Evolutionary conservation across 2,329 filamentous ascomycete genomes (phyloP).

Genomic region (Colletotrichum magnum): DNA sequence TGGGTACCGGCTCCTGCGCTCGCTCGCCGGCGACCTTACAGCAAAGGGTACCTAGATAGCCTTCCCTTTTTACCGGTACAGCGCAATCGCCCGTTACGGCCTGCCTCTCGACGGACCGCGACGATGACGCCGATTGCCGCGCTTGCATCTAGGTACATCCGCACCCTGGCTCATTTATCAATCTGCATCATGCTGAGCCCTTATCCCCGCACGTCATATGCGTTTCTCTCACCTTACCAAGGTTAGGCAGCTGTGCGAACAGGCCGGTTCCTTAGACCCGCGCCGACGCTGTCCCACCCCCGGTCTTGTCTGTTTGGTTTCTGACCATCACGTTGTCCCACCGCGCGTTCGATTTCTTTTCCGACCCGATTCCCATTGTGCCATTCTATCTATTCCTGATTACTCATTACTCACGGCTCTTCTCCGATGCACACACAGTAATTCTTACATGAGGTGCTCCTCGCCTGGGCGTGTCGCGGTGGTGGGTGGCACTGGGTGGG

Average conservation of each 20-base stretch:
- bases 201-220: constrained; percentile 27
- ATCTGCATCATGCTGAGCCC: background rate
- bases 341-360: background rate
- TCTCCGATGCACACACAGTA: too few species aligned
- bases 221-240: constrained; percentile 25
- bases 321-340: too few species aligned
- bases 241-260: constrained; percentile 34
- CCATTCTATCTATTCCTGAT: constrained; percentile 6
- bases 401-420: constrained; percentile 8
- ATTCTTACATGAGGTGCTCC: too few species aligned
- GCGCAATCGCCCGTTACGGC: too few species aligned
- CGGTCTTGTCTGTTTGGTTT: too few species aligned
- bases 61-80: too few species aligned
- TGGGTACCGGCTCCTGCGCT: too few species aligned
- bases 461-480: background rate
- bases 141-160: background rate
- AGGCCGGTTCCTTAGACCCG: constrained; percentile 11
- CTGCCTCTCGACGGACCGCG: too few species aligned
- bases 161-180: background rate
- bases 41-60: too few species aligned
- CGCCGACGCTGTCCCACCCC: too few species aligned
- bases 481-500: background rate
- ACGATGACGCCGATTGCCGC: background rate
- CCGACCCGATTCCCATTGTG: too few species aligned
- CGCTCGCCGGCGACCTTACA: too few species aligned